A percentile compares a stretch with the other conserved stretches of the same genome.
phyloP scores from a whole-genome alignment of 2,329 filamentous ascomycete species.

The Chrysoporthe cubensis region DNA sequence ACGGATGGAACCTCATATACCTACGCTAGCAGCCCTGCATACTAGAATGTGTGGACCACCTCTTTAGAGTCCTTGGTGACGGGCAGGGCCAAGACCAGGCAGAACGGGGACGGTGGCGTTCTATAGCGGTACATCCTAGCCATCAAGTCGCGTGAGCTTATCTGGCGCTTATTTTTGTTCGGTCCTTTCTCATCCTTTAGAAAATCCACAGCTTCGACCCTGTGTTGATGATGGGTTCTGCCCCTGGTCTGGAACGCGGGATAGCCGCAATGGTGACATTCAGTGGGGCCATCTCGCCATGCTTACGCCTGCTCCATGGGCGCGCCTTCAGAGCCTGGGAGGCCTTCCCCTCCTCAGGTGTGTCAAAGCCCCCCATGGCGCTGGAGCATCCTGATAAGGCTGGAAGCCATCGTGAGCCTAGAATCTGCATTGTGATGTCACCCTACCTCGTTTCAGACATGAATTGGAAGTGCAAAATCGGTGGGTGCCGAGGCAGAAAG shows the following conservation, averaged over 20 bases:
- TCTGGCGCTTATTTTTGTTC: not conserved
- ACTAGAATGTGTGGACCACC: not conserved
- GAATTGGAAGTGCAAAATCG: not conserved
- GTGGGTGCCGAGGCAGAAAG: not conserved
- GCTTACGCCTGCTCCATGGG: not conserved
- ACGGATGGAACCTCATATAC: not conserved
- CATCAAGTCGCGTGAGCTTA: not conserved
- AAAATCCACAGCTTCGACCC: not conserved
- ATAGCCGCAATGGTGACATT: constrained; percentile 17
- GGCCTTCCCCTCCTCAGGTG: not conserved
- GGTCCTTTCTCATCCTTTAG: not conserved
- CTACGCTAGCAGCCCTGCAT: not conserved
- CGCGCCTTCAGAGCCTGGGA: not conserved
- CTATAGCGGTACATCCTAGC: not conserved
- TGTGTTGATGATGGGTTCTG: not conserved
- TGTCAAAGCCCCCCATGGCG: not conserved
- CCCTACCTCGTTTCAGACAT: not conserved
- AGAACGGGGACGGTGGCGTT: too few relatives aligned
- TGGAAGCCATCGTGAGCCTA: constrained; percentile 2
- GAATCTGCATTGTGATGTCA: constrained; percentile 9
- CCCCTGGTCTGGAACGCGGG: constrained; percentile 1
- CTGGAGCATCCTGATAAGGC: not conserved
- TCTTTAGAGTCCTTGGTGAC: too few relatives aligned
- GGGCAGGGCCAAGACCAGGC: too few relatives aligned
- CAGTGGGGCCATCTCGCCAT: constrained; percentile 21